Evolutionary conservation across 352 stramenopile species (phyloP).

Genomic region (Pythium coloratum): DNA sequence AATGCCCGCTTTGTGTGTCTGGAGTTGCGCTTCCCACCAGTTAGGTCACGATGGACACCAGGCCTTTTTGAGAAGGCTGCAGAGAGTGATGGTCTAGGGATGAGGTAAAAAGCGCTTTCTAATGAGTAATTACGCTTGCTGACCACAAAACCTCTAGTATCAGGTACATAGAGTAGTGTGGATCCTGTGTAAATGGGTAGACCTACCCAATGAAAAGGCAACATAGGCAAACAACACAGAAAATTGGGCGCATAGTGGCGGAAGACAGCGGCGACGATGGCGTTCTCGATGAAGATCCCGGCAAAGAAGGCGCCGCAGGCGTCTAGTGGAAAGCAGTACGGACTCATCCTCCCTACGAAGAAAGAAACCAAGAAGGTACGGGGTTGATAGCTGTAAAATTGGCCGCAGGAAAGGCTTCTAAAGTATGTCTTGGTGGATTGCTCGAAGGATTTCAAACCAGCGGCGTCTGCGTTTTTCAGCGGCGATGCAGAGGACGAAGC

Average conservation of each 20-base stretch:
- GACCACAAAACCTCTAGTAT: background rate
- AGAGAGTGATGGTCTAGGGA: slow-evolving; percentile 18
- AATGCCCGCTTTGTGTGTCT: background rate
- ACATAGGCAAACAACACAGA: background rate
- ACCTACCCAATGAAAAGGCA: background rate
- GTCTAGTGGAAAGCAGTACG: slow-evolving; percentile 41
- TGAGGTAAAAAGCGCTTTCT: slow-evolving; percentile 13
- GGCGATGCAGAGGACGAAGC: background rate
- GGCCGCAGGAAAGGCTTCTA: background rate
- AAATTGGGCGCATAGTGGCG: background rate
- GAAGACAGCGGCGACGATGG: slow-evolving; percentile 28
- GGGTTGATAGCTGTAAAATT: background rate
- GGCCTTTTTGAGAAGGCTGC: slow-evolving; percentile 12
- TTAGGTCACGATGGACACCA: slow-evolving; percentile 14
- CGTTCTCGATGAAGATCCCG: slow-evolving; percentile 69
- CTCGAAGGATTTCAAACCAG: slow-evolving; percentile 28
- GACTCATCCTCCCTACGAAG: slow-evolving; percentile 40
- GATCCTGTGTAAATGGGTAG: slow-evolving; percentile 1
- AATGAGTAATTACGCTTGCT: background rate
- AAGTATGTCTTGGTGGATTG: slow-evolving; percentile 13
- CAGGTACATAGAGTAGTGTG: background rate
- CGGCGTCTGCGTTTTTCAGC: slow-evolving; percentile 14
- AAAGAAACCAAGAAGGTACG: slow-evolving; percentile 37
- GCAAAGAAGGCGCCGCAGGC: slow-evolving; percentile 36
- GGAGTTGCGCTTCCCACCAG: slow-evolving; percentile 19